Evolutionary conservation across 2,329 filamentous ascomycete species (phyloP).

Genomic region (Exserohilum rostratum): DNA sequence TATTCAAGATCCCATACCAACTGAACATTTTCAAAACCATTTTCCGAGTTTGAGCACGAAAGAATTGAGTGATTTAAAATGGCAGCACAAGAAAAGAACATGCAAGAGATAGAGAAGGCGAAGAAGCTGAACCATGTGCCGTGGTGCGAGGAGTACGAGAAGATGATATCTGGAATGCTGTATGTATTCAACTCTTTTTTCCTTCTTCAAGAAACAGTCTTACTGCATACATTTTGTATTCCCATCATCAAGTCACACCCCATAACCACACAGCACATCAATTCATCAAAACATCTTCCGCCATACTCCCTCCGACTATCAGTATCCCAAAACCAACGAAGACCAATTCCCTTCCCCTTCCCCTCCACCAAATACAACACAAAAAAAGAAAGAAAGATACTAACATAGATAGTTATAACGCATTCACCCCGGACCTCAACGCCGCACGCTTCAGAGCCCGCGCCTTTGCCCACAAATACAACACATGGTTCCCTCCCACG

Average conservation of each 20-base stretch:
- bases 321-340: too few relatives aligned
- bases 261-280: too few relatives aligned
- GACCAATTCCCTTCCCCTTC: too few relatives aligned
- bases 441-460: slow-evolving; percentile 61
- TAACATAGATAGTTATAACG: slow-evolving; percentile 62
- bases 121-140: slow-evolving; percentile 59
- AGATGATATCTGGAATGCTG: slow-evolving; percentile 69
- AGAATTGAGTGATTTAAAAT: slow-evolving; percentile 36
- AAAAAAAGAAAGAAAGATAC: not conserved
- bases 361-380: too few relatives aligned
- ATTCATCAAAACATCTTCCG: too few relatives aligned
- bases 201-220: too few relatives aligned
- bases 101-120: slow-evolving; percentile 53
- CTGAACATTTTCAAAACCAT: too few relatives aligned
- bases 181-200: slow-evolving; percentile 36
- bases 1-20: not conserved
- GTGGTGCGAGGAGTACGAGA: slow-evolving; percentile 66
- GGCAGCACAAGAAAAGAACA: slow-evolving; percentile 52
- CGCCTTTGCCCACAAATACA: slow-evolving; percentile 64
- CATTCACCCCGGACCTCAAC: slow-evolving; percentile 56
- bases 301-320: not conserved
- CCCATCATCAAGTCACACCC: too few relatives aligned
- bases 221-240: too few relatives aligned
- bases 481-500: slow-evolving; percentile 51
- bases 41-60: too few relatives aligned